Evolutionary conservation across 169 alveolate genomes (phyloP).

Genomic region (Eimeria falciformis): DNA sequence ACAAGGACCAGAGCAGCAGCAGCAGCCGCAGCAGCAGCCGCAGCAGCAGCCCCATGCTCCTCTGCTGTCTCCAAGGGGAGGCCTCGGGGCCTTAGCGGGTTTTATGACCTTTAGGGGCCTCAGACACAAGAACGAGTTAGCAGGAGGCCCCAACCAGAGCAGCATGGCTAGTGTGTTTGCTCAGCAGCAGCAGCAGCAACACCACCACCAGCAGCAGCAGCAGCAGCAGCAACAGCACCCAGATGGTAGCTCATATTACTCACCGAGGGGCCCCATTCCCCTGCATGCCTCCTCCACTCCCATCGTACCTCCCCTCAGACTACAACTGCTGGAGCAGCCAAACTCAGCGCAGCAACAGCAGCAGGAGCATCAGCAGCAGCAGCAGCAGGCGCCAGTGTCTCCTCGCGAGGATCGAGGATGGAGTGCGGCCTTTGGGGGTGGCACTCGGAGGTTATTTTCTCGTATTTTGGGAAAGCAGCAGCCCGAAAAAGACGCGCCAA

Average conservation of each 20-base stretch:
- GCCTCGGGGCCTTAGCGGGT: background rate
- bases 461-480: background rate
- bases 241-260: background rate
- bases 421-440: background rate
- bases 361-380: background rate
- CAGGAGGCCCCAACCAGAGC: too few relatives aligned
- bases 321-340: background rate
- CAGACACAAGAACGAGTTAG: background rate
- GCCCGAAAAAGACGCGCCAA: background rate
- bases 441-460: background rate
- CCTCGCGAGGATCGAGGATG: background rate
- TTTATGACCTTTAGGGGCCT: background rate
- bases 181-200: background rate
- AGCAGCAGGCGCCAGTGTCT: background rate
- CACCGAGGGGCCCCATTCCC: constrained; percentile 6
- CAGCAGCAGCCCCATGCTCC: too few relatives aligned
- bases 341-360: background rate
- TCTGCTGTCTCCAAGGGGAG: background rate
- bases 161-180: background rate
- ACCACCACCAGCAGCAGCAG: background rate
- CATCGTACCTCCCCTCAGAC: background rate
- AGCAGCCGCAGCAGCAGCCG: background rate
- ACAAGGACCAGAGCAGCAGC: background rate
- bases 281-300: background rate
- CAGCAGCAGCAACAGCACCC: background rate